These are phyloP conservation scores for Colletotrichum sp. DNA, from an alignment of 2,329 filamentous ascomycete species.

Conservation along the genomic window DNA sequence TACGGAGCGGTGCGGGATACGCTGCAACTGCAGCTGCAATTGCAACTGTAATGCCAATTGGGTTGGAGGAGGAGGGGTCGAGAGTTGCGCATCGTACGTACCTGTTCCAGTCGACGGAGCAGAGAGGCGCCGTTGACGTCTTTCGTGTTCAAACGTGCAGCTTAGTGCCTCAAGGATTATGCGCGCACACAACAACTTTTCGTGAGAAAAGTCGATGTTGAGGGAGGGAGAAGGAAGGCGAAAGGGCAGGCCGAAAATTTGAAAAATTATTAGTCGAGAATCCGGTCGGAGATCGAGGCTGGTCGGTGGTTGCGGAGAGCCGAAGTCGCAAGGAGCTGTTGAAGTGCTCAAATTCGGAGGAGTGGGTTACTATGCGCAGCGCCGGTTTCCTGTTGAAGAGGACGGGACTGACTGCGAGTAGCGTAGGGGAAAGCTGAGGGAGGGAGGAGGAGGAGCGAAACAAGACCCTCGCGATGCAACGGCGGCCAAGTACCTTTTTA, in stretches of 20 bases:
- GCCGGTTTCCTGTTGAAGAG: conserved; percentile 18
- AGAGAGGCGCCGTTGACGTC: conserved; percentile 13
- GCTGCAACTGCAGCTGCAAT: not conserved
- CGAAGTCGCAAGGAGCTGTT: conserved; percentile 20
- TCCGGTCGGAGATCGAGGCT: conserved; percentile 16
- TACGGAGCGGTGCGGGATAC: not conserved
- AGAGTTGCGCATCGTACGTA: not conserved
- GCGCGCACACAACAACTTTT: not conserved
- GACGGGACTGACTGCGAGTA: not conserved
- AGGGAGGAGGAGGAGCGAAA: not conserved
- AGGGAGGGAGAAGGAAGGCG: not conserved
- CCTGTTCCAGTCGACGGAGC: not conserved
- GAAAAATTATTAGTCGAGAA: not conserved
- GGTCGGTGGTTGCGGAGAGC: conserved; percentile 15
- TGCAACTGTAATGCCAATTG: not conserved
- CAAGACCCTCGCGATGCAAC: conserved; percentile 13
- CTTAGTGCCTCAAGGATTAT: not conserved
- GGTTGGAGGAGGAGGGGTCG: conserved; percentile 10
- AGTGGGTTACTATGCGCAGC: not conserved
- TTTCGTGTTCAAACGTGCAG: not conserved
- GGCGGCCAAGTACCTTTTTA: conserved; percentile 11
- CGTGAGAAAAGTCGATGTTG: not conserved
- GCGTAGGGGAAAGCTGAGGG: not conserved
- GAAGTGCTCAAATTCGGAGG: conserved; percentile 18
- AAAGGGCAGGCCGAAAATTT: not conserved